phyloP scores from a whole-genome alignment of 805 yeast species.

The Kazachstania bromeliacearum region DNA sequence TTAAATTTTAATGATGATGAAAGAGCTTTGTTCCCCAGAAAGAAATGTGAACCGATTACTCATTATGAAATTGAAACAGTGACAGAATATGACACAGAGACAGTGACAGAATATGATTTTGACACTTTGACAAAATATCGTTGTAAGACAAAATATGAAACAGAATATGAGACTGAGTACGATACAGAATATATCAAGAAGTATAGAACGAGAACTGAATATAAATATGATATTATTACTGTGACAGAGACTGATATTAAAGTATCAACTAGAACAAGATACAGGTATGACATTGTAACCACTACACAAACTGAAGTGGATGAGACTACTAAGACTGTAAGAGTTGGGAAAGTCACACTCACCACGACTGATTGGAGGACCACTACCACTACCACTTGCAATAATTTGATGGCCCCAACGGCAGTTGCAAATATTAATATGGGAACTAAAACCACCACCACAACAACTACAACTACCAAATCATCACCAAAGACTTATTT shows the following conservation, averaged over 20 bases:
- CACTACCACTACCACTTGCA: too few species aligned
- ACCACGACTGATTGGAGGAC: neutral
- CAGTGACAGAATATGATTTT: slow-evolving; percentile 8
- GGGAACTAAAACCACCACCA: slow-evolving; percentile 20
- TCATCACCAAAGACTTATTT: too few species aligned
- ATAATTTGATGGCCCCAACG: too few species aligned
- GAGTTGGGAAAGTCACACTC: slow-evolving; percentile 2
- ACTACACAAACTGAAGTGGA: slow-evolving; percentile 20
- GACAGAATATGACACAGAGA: slow-evolving; percentile 8
- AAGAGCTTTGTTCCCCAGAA: slow-evolving; percentile 1
- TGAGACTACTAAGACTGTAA: slow-evolving; percentile 3
- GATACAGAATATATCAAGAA: slow-evolving; percentile 9
- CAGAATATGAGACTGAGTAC: slow-evolving; percentile 8
- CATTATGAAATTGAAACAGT: slow-evolving; percentile 4
- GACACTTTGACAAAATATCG: slow-evolving; percentile 8
- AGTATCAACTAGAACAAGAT: slow-evolving; percentile 13
- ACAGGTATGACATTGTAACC: slow-evolving; percentile 12
- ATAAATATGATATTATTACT: slow-evolving; percentile 23
- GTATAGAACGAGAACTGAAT: slow-evolving; percentile 20
- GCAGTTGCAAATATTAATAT: too few species aligned
- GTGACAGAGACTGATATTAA: slow-evolving; percentile 18
- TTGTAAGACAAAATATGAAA: slow-evolving; percentile 4
- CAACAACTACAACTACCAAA: slow-evolving; percentile 17
- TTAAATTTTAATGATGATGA: neutral
- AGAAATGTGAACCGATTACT: slow-evolving; percentile 2